Evolutionary conservation across 2,329 filamentous ascomycete genomes (phyloP).

Genomic region (Ophiostoma australiae): DNA sequence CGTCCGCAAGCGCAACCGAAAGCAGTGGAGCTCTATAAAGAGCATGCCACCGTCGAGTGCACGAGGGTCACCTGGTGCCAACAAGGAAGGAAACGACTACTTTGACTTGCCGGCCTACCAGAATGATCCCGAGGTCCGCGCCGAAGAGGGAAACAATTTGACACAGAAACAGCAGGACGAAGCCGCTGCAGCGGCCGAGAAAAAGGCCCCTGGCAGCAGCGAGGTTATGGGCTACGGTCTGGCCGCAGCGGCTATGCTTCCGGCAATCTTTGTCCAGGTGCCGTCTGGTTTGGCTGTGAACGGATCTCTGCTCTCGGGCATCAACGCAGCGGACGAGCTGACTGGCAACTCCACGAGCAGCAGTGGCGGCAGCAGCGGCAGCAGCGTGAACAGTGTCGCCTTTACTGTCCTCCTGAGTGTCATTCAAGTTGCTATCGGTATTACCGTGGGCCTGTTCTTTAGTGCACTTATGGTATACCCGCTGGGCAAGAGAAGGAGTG

Average conservation of each 20-base stretch:
- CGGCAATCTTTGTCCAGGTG: conserved; percentile 74
- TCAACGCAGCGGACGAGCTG: conserved; percentile 53
- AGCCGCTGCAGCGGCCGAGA: conserved; percentile 27
- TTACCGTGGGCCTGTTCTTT: conserved; percentile 57
- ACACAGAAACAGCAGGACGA: conserved; percentile 17
- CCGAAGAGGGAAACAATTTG: conserved; percentile 22
- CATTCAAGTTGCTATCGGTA: conserved; percentile 57
- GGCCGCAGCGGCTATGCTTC: conserved; percentile 78
- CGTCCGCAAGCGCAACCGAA: conserved; percentile 27
- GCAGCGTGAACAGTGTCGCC: conserved; percentile 41
- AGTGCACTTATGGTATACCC: conserved; percentile 54
- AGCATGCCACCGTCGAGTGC: conserved; percentile 7
- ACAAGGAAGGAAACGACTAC: conserved; percentile 16
- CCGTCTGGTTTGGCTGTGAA: conserved; percentile 58
- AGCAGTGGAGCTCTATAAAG: conserved; percentile 7
- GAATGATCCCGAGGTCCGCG: conserved; percentile 16
- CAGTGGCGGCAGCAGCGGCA: not conserved
- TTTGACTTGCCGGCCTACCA: conserved; percentile 22
- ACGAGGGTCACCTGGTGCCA: not conserved
- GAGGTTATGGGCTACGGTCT: conserved; percentile 62
- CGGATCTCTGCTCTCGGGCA: conserved; percentile 54
- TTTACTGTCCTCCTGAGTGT: conserved; percentile 55
- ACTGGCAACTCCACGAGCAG: conserved; percentile 41
- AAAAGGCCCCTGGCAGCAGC: conserved; percentile 34
- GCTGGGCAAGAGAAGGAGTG: conserved; percentile 54